phyloP scores from a whole-genome alignment of 139 green algal species.

The Tetraselmis striata region DNA sequence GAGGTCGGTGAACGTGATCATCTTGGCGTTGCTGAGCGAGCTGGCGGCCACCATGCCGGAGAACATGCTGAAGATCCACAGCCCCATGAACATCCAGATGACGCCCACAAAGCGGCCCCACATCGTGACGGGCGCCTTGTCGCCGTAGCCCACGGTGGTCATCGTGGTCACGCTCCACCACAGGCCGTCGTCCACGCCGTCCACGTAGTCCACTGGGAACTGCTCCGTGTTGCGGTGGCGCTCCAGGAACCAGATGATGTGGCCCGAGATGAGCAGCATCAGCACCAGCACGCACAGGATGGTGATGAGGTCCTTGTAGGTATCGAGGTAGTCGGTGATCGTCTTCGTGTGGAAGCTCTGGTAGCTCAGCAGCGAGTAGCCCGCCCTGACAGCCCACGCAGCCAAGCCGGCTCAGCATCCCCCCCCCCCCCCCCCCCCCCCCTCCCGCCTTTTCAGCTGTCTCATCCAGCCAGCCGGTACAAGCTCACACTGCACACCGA shows the following conservation, averaged over 20 bases:
- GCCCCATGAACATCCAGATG: neutral
- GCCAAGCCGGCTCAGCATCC: too few species aligned
- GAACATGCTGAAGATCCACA: neutral
- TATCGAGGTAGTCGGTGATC: neutral
- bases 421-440: too few species aligned
- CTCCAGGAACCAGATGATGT: neutral
- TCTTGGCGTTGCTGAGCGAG: neutral
- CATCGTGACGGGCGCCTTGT: slow-evolving; percentile 2
- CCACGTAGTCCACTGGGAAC: neutral
- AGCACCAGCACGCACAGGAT: neutral
- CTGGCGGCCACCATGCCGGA: neutral
- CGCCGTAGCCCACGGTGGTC: slow-evolving; percentile 2
- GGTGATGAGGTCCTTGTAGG: neutral
- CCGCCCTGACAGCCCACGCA: too few species aligned
- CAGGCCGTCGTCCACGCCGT: neutral
- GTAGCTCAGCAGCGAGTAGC: neutral
- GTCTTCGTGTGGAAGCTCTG: neutral
- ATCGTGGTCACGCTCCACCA: neutral
- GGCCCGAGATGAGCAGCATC: neutral
- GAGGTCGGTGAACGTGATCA: neutral
- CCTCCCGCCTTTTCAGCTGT: too few species aligned
- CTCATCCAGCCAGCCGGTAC: too few species aligned
- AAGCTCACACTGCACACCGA: too few species aligned
- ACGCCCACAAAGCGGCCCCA: neutral
- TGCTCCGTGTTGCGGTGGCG: neutral